Evolutionary conservation across 2,329 filamentous ascomycete species (phyloP).

Genomic region (Exserohilum rostratum): DNA sequence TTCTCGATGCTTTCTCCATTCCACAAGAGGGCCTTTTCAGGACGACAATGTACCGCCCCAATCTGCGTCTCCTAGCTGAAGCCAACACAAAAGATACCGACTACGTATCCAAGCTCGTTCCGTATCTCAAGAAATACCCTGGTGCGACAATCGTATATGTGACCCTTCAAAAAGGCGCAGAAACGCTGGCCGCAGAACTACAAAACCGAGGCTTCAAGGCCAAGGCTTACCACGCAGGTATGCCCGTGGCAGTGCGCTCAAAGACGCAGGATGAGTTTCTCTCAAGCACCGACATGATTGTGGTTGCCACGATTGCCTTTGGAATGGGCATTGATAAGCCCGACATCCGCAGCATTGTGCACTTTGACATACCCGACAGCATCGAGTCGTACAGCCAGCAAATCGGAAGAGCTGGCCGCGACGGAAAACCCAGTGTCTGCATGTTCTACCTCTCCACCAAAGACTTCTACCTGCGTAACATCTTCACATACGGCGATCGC

Average conservation of each 20-base stretch:
- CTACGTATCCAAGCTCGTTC: conserved; percentile 72
- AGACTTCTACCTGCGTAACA: conserved; percentile 64
- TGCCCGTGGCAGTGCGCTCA: conserved; percentile 69
- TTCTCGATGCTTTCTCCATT: conserved; percentile 86
- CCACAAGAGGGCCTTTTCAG: conserved; percentile 65
- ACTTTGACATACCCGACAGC: conserved; percentile 89
- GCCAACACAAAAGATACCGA: conserved; percentile 70
- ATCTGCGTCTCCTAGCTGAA: conserved; percentile 61
- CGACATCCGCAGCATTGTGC: conserved; percentile 92
- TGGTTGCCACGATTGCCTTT: conserved; percentile 96
- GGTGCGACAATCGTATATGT: conserved; percentile 68
- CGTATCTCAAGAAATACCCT: conserved; percentile 58
- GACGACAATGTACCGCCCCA: conserved; percentile 65
- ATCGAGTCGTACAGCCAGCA: conserved; percentile 98
- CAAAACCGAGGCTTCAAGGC: conserved; percentile 70
- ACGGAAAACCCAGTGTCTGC: conserved; percentile 71
- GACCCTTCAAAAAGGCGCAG: conserved; percentile 63
- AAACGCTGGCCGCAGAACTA: conserved; percentile 70
- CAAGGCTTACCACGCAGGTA: conserved; percentile 81
- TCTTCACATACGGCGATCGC: conserved; percentile 65
- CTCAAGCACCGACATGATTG: conserved; percentile 74
- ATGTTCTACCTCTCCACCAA: conserved; percentile 64
- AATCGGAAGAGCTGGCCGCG: conserved; percentile 88
- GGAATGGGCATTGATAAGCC: conserved; percentile 99
- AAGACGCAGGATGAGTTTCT: conserved; percentile 82